Conservation (phyloP, 768 basidiomycete species). For the Tephrocybe sp. region DNA sequence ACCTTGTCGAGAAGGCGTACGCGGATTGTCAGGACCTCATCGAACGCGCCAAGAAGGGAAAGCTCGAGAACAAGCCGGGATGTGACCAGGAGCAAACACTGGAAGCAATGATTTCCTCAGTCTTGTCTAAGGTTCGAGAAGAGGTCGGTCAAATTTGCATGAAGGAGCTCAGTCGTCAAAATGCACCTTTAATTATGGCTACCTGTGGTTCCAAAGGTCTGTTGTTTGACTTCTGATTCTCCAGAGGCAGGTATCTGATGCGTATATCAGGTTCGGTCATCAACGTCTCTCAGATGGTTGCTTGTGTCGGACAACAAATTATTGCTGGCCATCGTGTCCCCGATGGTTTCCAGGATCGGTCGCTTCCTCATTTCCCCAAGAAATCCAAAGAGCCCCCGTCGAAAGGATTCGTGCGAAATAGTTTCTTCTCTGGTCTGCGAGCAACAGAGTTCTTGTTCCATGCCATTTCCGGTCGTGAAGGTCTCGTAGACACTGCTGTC, state of each 20-base stretch:
- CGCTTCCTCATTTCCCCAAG: slow-evolving; percentile 98
- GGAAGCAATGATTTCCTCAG: slow-evolving; percentile 93
- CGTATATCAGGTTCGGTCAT: slow-evolving; percentile 78
- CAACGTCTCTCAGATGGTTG: slow-evolving; percentile 99
- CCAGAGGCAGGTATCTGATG: background rate
- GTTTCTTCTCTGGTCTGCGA: slow-evolving; percentile 88
- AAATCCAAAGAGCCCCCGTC: slow-evolving; percentile 95
- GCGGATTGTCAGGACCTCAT: slow-evolving; percentile 86
- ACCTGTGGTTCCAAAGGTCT: slow-evolving; percentile 98
- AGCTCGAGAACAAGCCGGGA: slow-evolving; percentile 95
- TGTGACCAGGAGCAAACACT: slow-evolving; percentile 96
- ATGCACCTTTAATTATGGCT: slow-evolving; percentile 98
- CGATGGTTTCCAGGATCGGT: slow-evolving; percentile 98
- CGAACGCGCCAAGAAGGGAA: slow-evolving; percentile 84
- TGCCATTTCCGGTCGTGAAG: slow-evolving; percentile 97
- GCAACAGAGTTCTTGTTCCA: slow-evolving; percentile 99
- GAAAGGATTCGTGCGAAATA: slow-evolving; percentile 97
- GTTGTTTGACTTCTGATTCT: background rate
- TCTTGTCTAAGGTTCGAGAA: slow-evolving; percentile 93
- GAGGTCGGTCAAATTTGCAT: slow-evolving; percentile 97
- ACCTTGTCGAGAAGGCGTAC: slow-evolving; percentile 86
- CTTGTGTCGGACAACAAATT: slow-evolving; percentile 99
- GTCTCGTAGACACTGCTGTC: slow-evolving; percentile 98
- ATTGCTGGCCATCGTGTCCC: slow-evolving; percentile 98
- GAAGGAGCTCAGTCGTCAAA: slow-evolving; percentile 95